phyloP scores from a whole-genome alignment of 2,329 filamentous ascomycete genomes.

The Sarocladiaceae sp. region DNA sequence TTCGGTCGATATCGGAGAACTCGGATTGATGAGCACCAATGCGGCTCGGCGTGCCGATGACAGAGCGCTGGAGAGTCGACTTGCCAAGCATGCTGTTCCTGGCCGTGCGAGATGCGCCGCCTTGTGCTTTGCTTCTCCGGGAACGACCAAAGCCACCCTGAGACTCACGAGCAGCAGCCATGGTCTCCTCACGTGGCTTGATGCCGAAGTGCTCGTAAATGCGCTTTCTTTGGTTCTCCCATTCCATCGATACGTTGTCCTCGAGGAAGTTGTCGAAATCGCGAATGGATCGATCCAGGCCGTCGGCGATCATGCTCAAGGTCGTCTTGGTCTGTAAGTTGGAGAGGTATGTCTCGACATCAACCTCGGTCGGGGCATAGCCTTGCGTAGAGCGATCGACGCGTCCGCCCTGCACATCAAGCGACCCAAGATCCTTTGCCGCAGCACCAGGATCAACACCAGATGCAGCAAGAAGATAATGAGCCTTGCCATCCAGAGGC shows the following conservation, averaged over 20 bases:
- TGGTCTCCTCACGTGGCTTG: constrained; percentile 50
- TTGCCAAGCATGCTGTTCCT: constrained; percentile 45
- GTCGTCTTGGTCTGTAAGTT: constrained; percentile 89
- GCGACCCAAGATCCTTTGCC: constrained; percentile 78
- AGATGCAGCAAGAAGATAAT: constrained; percentile 89
- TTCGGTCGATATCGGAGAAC: constrained; percentile 65
- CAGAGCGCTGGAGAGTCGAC: constrained; percentile 73
- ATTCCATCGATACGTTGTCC: constrained; percentile 91
- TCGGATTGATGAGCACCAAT: constrained; percentile 60
- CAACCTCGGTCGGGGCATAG: constrained; percentile 51
- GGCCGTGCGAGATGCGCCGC: constrained; percentile 51
- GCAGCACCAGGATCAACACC: constrained; percentile 85
- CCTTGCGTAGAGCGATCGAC: constrained; percentile 38
- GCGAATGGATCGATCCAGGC: constrained; percentile 79
- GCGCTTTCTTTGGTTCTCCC: constrained; percentile 86
- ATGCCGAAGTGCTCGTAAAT: constrained; percentile 98
- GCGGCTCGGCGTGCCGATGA: constrained; percentile 75
- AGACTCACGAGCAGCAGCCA: constrained; percentile 34
- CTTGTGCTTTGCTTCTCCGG: constrained; percentile 43
- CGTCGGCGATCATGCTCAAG: constrained; percentile 84
- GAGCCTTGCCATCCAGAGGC: constrained; percentile 60
- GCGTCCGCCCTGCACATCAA: constrained; percentile 55
- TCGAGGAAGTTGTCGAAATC: constrained; percentile 95
- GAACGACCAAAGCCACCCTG: constrained; percentile 59
- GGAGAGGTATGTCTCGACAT: constrained; percentile 75